Base-by-base conservation (phyloP, 805 yeast genomes). In the Saccharomycopsis fermentans region DNA sequence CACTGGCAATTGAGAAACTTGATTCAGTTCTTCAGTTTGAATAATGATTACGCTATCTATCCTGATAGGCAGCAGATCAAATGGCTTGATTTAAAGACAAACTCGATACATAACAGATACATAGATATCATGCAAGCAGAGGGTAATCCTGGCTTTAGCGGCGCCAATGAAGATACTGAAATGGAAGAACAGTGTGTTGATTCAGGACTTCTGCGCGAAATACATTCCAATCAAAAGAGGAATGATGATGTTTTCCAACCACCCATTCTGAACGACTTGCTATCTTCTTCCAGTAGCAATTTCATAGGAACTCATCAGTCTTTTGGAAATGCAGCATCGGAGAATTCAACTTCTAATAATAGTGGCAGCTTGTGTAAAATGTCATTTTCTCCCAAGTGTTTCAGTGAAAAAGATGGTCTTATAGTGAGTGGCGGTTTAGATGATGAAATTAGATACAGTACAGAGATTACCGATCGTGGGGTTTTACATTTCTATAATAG, bases 1-100 rank as follows among this genome's bases (percentile, higher is more conserved):
- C 85, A 89, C 72, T 90, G 96, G 96, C 96, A 89, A 69, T 74
- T 90, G 35, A 75, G 95, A 39, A 92, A 90, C 66, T 75, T 90
- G 65, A 73, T 90, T 5, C 80, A 82, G 63, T 77, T 79, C 16
- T 71, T 75, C 17, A 68, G 84, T 58, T 62, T 65, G 54, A 59
- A 68, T 58, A 69, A 76, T 62, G 67, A 78, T 61, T 74, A 75
- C 50, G 72, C 87, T 8, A 76, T 79, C 58, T 87, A 83, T 67
- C 84, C 90, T 1, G 74, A 73, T 59, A 81, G 81, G 48, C 81
- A 81, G 60, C 67, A 77, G 24, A 76, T 87, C 35, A 75, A 78
- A 62, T 61, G 71, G 21, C 69, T 81, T 9, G 75, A 79, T 35
- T 36, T 57, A 17, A 19, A 19, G 12, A 32, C 29, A 16, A 14